phyloP scores from a whole-genome alignment of 805 yeast species.

The Saturnispora silvae region DNA sequence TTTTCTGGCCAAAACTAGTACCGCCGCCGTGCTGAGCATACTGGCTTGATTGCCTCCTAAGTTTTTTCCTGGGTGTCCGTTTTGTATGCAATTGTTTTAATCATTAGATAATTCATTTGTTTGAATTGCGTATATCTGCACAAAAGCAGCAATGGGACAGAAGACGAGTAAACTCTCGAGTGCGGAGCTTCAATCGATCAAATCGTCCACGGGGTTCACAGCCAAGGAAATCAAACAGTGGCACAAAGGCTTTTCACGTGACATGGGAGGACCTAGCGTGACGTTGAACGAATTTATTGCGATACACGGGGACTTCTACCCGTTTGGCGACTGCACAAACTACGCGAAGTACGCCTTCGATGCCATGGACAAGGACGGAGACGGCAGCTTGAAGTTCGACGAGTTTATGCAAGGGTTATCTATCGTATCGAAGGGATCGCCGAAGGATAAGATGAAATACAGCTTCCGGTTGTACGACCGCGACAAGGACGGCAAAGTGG shows the following conservation, averaged over 20 bases:
- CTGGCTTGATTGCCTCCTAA: no score
- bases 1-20: no score
- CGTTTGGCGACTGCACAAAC: slow-evolving; percentile 93
- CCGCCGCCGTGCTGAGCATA: no score
- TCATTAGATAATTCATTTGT: no score
- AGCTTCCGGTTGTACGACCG: slow-evolving; percentile 82
- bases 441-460: slow-evolving; percentile 82
- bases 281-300: slow-evolving; percentile 80
- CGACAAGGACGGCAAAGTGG: slow-evolving; percentile 65
- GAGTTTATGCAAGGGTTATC: slow-evolving; percentile 86
- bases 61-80: no score
- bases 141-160: slow-evolving; percentile 75
- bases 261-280: slow-evolving; percentile 85
- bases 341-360: slow-evolving; percentile 82
- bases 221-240: slow-evolving; percentile 93
- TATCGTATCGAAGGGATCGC: slow-evolving; percentile 74
- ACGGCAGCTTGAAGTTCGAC: slow-evolving; percentile 79
- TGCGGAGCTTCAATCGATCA: slow-evolving; percentile 76
- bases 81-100: no score
- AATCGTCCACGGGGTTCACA: slow-evolving; percentile 83
- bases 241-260: slow-evolving; percentile 93
- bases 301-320: slow-evolving; percentile 93
- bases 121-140: no score
- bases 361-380: slow-evolving; percentile 75
- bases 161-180: slow-evolving; percentile 86